Percentiles rank a stretch among this genome's conserved stretches.
Evolutionary conservation across 164 flowering plant species (phyloP).

Genomic region (Aristolochia californica): DNA sequence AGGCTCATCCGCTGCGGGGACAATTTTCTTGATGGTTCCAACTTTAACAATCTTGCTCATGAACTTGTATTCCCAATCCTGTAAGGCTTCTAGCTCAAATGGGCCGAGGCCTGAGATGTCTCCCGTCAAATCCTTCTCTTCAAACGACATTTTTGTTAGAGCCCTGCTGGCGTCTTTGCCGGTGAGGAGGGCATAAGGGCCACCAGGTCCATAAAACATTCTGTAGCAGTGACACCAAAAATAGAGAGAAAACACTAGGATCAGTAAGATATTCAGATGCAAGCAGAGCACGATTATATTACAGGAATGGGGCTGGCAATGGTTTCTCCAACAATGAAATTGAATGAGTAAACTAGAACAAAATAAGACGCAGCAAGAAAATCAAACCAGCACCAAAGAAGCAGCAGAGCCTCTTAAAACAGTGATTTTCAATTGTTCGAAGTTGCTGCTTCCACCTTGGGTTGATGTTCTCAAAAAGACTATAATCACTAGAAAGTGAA

Average conservation of each 20-base stretch:
- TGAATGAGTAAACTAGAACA: no score
- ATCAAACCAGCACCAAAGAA: no score
- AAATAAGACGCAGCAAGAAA: no score
- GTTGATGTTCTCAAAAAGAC: no score
- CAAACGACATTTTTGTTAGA: conserved; percentile 96
- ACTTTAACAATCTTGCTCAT: conserved; percentile 93
- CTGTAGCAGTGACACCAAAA: conserved; percentile 25
- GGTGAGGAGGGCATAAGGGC: conserved; percentile 90
- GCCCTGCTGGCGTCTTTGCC: conserved; percentile 98
- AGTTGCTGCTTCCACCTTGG: no score
- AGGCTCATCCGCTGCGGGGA: conserved; percentile 25
- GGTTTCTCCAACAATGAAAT: no score
- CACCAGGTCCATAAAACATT: conserved; percentile 98
- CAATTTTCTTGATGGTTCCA: conserved; percentile 49
- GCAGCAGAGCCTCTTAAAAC: no score
- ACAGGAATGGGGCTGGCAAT: no score
- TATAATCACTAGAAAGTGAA: no score
- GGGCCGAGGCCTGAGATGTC: conserved; percentile 86
- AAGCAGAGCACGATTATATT: no score
- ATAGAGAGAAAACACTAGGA: not conserved
- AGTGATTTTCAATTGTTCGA: no score
- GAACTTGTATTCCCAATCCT: conserved; percentile 98
- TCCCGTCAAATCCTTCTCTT: conserved; percentile 82
- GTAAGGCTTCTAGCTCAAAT: conserved; percentile 84
- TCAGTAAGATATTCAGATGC: not conserved